A percentile compares a stretch with the other conserved stretches of the same genome.
These are phyloP conservation scores for Letharia lupina DNA, from an alignment of 495 filamentous ascomycete genomes.

Conservation along the genomic window DNA sequence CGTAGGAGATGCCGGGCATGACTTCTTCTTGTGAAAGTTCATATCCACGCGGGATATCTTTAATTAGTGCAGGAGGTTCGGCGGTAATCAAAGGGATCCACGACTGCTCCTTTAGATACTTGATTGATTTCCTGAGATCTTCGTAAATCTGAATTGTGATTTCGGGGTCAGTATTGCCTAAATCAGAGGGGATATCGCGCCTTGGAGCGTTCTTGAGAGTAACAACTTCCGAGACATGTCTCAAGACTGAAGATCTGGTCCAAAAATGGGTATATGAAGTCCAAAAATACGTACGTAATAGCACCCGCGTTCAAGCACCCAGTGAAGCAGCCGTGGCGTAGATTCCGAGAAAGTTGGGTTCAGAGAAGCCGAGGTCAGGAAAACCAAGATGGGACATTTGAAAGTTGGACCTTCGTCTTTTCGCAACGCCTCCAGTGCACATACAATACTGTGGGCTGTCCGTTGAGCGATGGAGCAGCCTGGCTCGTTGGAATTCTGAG, in stretches of 20 bases:
- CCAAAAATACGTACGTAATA: background rate
- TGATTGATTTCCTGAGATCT: conserved; percentile 2
- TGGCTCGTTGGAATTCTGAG: conserved; percentile 9
- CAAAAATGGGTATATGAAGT: no score
- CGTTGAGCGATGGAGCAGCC: conserved; percentile 10
- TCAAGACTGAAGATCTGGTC: no score
- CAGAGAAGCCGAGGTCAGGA: conserved; percentile 7
- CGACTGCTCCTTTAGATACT: background rate
- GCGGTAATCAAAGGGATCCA: conserved; percentile 12
- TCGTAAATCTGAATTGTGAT: background rate
- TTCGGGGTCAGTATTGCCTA: no score
- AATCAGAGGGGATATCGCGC: no score
- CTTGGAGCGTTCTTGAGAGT: no score
- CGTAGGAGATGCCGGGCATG: conserved; percentile 1
- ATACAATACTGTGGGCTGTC: conserved; percentile 5
- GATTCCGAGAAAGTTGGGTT: background rate
- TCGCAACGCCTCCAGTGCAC: conserved; percentile 1
- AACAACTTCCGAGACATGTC: no score
- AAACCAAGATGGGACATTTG: conserved; percentile 5
- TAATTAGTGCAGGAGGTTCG: conserved; percentile 4
- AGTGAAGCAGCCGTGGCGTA: conserved; percentile 6
- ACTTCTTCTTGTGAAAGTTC: background rate
- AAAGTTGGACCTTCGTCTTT: background rate
- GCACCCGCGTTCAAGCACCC: conserved; percentile 8
- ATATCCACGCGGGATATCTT: conserved; percentile 7